These are phyloP conservation scores for Stevia rebaudiana DNA, from an alignment of 140 eudicot genomes.

Conservation along the genomic window DNA sequence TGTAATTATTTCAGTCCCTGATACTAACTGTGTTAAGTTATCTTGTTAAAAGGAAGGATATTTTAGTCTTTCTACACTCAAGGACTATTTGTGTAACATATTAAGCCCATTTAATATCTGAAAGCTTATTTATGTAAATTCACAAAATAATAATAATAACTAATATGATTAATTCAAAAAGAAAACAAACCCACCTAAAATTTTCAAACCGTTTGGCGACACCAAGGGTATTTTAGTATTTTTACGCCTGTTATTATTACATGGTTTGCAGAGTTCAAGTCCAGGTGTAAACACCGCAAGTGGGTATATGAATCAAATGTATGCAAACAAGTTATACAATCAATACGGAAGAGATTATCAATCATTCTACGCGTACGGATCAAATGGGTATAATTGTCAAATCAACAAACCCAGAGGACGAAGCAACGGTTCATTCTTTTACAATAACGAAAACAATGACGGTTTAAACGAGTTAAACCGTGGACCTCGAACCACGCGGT, in stretches of 20 bases:
- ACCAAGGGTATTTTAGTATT: not conserved
- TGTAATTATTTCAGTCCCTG: no score
- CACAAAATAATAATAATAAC: no score
- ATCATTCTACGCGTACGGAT: conserved; percentile 50
- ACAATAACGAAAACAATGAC: conserved; percentile 62
- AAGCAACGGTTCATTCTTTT: conserved; percentile 38
- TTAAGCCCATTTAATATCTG: no score
- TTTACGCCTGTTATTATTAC: not conserved
- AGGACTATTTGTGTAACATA: no score
- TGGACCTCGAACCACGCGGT: conserved; percentile 70
- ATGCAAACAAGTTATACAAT: not conserved
- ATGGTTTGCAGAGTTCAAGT: conserved; percentile 34
- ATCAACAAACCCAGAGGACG: conserved; percentile 49
- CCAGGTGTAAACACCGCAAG: conserved; percentile 37
- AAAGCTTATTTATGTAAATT: no score
- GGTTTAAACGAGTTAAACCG: conserved; percentile 73
- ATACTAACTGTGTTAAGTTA: no score
- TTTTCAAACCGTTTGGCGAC: no score
- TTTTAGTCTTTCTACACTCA: no score
- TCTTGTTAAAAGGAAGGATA: no score
- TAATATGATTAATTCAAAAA: no score
- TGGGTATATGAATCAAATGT: conserved; percentile 31
- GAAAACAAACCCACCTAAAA: no score
- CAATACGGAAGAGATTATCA: conserved; percentile 18
- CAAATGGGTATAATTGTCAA: conserved; percentile 45